Evolutionary conservation across 306 rosid genomes (phyloP).

Genomic region (Myrica gale): DNA sequence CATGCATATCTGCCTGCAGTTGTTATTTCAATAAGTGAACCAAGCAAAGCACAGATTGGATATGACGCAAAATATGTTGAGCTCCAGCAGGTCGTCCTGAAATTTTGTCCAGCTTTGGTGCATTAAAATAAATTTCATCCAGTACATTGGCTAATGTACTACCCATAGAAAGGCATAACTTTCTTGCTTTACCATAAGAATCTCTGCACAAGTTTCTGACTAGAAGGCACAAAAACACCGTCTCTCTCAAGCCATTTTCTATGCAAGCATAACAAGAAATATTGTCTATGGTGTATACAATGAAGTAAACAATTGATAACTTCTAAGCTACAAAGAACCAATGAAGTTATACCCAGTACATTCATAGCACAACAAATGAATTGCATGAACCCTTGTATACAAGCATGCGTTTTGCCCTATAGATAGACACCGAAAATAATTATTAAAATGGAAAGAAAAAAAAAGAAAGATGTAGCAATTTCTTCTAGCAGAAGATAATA

Average conservation of each 20-base stretch:
- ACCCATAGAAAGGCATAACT: background rate
- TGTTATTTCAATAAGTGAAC: no score
- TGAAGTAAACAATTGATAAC: background rate
- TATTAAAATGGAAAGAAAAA: slow-evolving; percentile 16
- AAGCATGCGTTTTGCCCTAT: slow-evolving; percentile 22
- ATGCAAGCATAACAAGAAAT: background rate
- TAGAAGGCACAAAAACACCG: background rate
- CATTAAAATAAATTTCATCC: background rate
- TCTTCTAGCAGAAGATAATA: background rate
- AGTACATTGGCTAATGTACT: background rate
- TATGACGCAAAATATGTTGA: background rate
- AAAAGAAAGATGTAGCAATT: background rate
- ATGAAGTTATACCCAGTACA: background rate
- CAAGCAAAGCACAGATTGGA: background rate
- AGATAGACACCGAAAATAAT: slow-evolving; percentile 1
- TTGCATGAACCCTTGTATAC: slow-evolving; percentile 6
- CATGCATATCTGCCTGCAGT: no score
- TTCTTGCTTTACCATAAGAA: background rate
- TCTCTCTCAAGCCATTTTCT: no score
- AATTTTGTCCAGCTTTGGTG: background rate
- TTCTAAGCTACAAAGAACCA: background rate
- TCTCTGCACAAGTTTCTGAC: background rate
- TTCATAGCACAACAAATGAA: background rate
- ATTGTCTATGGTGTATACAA: background rate
- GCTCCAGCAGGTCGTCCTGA: background rate